Evolutionary conservation across 2,329 filamentous ascomycete genomes (phyloP), one percentile per base, ranked within the genome.

Genomic region (Exserohilum rostratum): DNA sequence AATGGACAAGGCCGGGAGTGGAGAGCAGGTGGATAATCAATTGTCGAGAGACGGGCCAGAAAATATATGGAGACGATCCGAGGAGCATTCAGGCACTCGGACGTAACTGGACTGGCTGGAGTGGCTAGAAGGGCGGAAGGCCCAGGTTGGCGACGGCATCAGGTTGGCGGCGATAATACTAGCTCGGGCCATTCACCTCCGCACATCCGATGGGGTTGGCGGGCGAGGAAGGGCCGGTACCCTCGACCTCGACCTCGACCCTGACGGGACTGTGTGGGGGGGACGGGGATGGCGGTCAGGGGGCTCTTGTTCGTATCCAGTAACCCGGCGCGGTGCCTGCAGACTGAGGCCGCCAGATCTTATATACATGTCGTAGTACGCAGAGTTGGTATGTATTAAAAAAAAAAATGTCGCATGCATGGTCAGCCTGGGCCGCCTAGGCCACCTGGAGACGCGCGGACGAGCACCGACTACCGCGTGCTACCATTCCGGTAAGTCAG

Each of bases 181-280:
- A 59, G 67, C 69, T 74, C 70, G 69, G 71, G 59, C 62, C 58
- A 70, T 68, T 66, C 60, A 27, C 58, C 57, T 55, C 68, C 68
- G 67, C 66, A 44, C 52, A 20, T 61, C 61, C 57, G 63, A 57
- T 54, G 45, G 49, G 49, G 60, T 42, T 50, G 52, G 49, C 50
- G 58, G 46, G 38, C 46, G 35, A 12, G 15, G 17, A 37, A n/a
- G 17, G 18, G 33, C n/a, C n/a, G n/a, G n/a, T n/a, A n/a, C n/a
- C n/a, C n/a, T n/a, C n/a, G n/a, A n/a, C n/a, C n/a, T n/a, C n/a
- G n/a, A n/a, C n/a, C n/a, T n/a, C n/a, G n/a, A n/a, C n/a, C n/a
- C n/a, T n/a, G n/a, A n/a, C n/a, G n/a, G n/a, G n/a, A n/a, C n/a
- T n/a, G n/a, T n/a, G n/a, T n/a, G n/a, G n/a, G 34, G 29, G 22